Evolutionary conservation across 2,329 filamentous ascomycete species (phyloP), one percentile per base, ranked within the genome.

Genomic region (Aspergillus tamarii): DNA sequence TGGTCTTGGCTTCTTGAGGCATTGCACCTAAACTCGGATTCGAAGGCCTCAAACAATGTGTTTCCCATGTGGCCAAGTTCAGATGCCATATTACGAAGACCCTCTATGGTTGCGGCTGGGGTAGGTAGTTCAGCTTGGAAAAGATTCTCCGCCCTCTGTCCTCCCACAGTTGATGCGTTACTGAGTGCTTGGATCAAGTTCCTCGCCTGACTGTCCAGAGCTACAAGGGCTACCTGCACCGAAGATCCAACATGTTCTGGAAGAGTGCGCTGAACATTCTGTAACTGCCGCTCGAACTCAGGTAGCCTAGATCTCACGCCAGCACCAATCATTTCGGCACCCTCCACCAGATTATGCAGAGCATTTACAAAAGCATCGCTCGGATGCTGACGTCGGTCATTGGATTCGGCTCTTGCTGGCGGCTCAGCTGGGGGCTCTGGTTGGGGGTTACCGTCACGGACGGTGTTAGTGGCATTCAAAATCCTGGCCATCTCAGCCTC

Each of bases 51-150:
- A 59, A 78, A 77, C 21, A 81, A 64, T 10, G 77, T 76, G 55
- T 73, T 72, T 5, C 78, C 74, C 57, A 79, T 73, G 52, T 80
- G 70, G 53, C 78, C 77, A 52, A 82, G 67, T 54, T 81, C 79
- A n/a, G 71, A 69, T 4, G 80, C 76, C 67, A 83, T 75, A 59
- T 67, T 73, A 57, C 76, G 78, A 41, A 84, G 70, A 30, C 76
- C 73, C 39, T 75, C 72, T 9, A 79, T 72, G 16, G 80, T 67
- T 62, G 75, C 73, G 48, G 79, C 76, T 26, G 78, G 72, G 14
- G 76, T 70, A 50, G 75, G 75, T 21, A 76, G 64, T 36, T 81
- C 78, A 9, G 73, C 70, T 30, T 77, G 72, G 28, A 76, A 72
- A n/a, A 73, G 76, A 58, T 73, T 74, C 43, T 76, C 74, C 57